Conservation (phyloP, 805 yeast species). For the Geotrichum ghanense region DNA sequence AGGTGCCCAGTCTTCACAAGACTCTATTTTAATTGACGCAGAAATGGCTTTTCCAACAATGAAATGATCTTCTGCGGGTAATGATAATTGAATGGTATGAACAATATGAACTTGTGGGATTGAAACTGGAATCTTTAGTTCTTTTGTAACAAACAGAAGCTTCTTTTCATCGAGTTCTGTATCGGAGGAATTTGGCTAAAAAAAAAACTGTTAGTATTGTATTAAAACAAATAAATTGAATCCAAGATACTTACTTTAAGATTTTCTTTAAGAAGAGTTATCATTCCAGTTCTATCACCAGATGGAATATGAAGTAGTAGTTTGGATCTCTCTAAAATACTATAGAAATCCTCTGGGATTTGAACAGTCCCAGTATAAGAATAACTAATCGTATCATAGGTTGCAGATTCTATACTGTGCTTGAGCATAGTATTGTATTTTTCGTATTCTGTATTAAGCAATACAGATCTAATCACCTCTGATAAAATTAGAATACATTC, state of each 20-base stretch:
- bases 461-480: neutral
- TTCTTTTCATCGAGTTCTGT: slow-evolving; percentile 3
- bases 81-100: slow-evolving; percentile 41
- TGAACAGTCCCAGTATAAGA: neutral
- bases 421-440: slow-evolving; percentile 9
- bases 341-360: neutral
- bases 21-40: slow-evolving; percentile 32
- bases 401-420: slow-evolving; percentile 6
- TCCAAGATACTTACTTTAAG: neutral
- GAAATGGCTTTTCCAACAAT: slow-evolving; percentile 56
- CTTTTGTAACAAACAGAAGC: slow-evolving; percentile 12
- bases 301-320: neutral
- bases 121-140: slow-evolving; percentile 43
- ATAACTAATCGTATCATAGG: slow-evolving; percentile 7
- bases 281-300: neutral
- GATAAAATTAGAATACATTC: slow-evolving; percentile 4
- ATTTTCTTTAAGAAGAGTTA: neutral
- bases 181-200: neutral
- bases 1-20: slow-evolving; percentile 36
- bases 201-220: neutral
- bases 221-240: neutral
- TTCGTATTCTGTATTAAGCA: slow-evolving; percentile 3
- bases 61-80: slow-evolving; percentile 30
- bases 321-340: neutral
- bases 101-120: slow-evolving; percentile 50